Evolutionary conservation across 768 basidiomycete species (phyloP), one percentile per base, ranked within the genome.

Genomic region (Macrolepiota fuliginosa): DNA sequence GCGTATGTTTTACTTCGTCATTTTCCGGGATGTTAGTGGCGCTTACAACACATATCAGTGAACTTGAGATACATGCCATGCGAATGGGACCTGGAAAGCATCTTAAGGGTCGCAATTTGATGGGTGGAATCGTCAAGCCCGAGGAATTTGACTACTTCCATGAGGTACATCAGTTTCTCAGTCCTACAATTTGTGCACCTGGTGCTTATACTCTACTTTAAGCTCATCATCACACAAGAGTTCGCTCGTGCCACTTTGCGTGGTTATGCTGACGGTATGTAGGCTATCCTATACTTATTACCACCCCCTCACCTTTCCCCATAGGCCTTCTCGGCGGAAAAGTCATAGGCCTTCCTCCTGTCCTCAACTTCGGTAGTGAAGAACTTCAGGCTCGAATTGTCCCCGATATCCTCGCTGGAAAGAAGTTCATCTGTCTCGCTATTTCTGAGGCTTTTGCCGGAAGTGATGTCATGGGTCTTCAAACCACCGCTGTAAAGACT

Each of bases 91-190:
- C 96, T 9, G 94, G 94, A 22, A 94, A 94, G 72, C 95, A 98
- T 68, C 83, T 98, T 11, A 81, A 89, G 71, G 96, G 96, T 4
- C 82, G 85, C 15, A 83, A 75, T 11, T 77, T 99, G n/a, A 88
- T 94, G 82, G 85, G 83, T 56, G 96, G 93, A 1, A 70, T 89
- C 6, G 89, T 97, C 49, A 86, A 83, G 64, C 91, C 94, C 1
- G 93, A 96, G 72, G 87, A 89, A 72, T 96, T 89, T 66, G 91
- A 96, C 70, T 94, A 92, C 71, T 96, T 96, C 83, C 93, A 96
- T 72, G 88, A 90, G 74, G 85, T 85, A 62, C 40, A 70, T 42
- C 58, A 39, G 9, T 3, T 53, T 56, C 7, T n/a, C 13, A 17
- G 13, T 54, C 24, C 19, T 2, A 55, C 24, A 24, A 22, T 32